A percentile compares a stretch with the other conserved stretches of the same genome.
phyloP scores from a whole-genome alignment of 768 basidiomycete genomes.

The Exidia glandulosa region DNA sequence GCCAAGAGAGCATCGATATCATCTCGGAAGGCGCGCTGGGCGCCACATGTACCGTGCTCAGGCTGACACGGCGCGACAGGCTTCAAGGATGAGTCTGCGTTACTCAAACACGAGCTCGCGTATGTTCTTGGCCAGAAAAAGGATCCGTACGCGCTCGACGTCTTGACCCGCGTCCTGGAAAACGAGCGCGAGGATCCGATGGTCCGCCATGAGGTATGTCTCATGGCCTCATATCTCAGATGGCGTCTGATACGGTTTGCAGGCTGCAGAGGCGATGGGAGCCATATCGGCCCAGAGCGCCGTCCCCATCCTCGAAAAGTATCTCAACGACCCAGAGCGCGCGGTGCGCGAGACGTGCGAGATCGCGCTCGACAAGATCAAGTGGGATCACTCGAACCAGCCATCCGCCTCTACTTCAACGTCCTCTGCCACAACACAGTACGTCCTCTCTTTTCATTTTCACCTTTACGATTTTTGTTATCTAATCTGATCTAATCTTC shows the following conservation, averaged over 20 bases:
- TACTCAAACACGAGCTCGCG: conserved; percentile 94
- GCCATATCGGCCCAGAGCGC: conserved; percentile 69
- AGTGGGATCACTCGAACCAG: conserved; percentile 80
- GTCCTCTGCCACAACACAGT: background rate
- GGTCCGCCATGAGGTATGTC: conserved; percentile 88
- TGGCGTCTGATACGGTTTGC: conserved; percentile 6
- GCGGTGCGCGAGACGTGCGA: conserved; percentile 92
- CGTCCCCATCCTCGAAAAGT: conserved; percentile 58
- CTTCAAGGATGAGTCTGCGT: conserved; percentile 74
- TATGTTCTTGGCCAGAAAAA: conserved; percentile 95
- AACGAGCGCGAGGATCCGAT: conserved; percentile 74
- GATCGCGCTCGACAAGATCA: conserved; percentile 90
- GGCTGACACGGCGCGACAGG: conserved; percentile 33
- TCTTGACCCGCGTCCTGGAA: conserved; percentile 64
- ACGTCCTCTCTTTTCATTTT: background rate
- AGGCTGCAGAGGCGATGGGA: conserved; percentile 99
- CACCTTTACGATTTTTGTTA: background rate
- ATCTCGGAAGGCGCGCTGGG: conserved; percentile 65
- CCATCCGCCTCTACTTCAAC: background rate
- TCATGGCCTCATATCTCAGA: background rate
- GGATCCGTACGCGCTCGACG: conserved; percentile 57
- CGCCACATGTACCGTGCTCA: conserved; percentile 2
- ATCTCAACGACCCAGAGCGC: conserved; percentile 56
- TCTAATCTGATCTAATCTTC: background rate
- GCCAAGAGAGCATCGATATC: conserved; percentile 67